Evolutionary conservation across 2,329 filamentous ascomycete genomes (phyloP), one percentile per base, ranked within the genome.

Genomic region (Pseudogymnoascus sp.): DNA sequence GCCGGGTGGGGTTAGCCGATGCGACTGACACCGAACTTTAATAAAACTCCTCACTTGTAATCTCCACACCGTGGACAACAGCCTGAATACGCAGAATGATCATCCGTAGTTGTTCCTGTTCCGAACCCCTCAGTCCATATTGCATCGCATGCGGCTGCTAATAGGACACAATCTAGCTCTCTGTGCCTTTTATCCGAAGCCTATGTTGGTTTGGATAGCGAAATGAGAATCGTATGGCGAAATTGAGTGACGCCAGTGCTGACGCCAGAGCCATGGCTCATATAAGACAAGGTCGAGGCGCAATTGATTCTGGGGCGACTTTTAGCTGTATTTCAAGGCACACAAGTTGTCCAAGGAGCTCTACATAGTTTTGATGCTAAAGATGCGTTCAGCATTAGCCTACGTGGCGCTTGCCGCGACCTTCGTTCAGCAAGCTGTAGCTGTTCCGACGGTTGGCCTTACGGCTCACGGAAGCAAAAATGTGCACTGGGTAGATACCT

Each of bases 401-500:
- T 54, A 20, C 9, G 16, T 34, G 32, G 47, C 28, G 11, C 28
- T 54, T 54, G 28, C 47, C 4, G 47, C 47, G 25, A 54, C 28
- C n/a, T 54, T 54, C 6, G 28, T 34, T 28, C 47, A 34, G 16
- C 47, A 54, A 32, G 47, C 2, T 34, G 47, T 54, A 11, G 6
- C 47, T 54, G 47, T 18, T 12, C 47, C 47, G 16, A 34, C 47
- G 16, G 28, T 34, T 32, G 28, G 47, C 7, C 47, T 32, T 7
- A 28, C 47, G 20, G n/a, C n/a, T 4, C 47, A 34, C 16, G 47
- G 16, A 18, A 34, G 25, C 47, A 34, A 16, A 18, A 71, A 72
- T 35, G 67, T 75, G 43, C 82, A 84, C 65, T 87, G 84, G 85
- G 79, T 86, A 5, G 78, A 82, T 64, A 83, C 81, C 1, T 88